Conservation (phyloP, 495 filamentous ascomycete species). For the Neurospora cerealis region DNA sequence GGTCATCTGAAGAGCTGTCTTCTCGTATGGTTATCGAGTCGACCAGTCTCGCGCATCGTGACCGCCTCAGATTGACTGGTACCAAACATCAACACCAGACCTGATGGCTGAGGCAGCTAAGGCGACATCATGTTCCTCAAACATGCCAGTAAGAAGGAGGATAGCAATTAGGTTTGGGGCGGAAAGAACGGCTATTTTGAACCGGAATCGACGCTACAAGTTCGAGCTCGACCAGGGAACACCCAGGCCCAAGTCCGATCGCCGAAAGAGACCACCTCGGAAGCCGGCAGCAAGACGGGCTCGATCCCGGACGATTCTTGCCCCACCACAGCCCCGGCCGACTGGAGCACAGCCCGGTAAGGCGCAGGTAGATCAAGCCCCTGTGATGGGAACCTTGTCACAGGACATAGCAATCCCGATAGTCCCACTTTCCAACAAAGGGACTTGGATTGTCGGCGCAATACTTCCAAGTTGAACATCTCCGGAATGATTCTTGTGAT, state of each 20-base stretch:
- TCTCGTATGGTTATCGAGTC: neutral
- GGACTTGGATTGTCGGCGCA: neutral
- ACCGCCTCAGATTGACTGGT: neutral
- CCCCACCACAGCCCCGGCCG: neutral
- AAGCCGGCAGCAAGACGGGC: neutral
- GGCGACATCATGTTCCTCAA: too few species aligned
- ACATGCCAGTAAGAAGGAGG: neutral
- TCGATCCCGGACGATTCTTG: neutral
- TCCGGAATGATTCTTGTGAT: neutral
- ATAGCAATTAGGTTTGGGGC: neutral
- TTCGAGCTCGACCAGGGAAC: neutral
- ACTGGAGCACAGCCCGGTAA: neutral
- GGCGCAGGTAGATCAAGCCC: neutral
- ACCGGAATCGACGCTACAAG: neutral
- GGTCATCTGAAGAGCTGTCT: neutral
- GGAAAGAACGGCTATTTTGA: too few species aligned
- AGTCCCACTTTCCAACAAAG: neutral
- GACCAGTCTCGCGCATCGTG: neutral
- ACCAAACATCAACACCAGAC: too few species aligned
- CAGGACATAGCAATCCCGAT: neutral
- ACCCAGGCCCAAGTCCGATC: neutral
- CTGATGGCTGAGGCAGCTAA: too few species aligned
- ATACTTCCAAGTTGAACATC: neutral
- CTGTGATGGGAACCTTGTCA: neutral
- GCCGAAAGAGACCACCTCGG: neutral